Evolutionary conservation across 2,329 filamentous ascomycete species (phyloP).

Genomic region (Colletotrichum paranaense): DNA sequence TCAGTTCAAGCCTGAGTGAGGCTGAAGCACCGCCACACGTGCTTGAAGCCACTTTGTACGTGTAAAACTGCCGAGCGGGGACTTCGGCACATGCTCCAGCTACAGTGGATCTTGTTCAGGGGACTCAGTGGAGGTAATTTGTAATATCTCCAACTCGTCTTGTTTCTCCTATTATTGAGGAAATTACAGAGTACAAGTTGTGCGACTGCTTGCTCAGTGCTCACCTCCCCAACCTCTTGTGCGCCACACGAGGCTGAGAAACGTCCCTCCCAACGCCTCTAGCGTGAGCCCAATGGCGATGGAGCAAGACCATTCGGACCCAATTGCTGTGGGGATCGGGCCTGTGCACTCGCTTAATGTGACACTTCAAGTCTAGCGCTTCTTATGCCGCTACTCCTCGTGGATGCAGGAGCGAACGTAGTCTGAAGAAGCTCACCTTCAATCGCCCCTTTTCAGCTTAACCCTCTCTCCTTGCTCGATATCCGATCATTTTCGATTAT

Average conservation of each 20-base stretch:
- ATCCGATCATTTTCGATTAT: constrained; percentile 31
- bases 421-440: constrained; percentile 37
- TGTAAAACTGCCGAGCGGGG: neutral
- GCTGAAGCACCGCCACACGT: constrained; percentile 32
- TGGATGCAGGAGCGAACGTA: constrained; percentile 36
- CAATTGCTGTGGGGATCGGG: constrained; percentile 31
- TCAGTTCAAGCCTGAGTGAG: constrained; percentile 7
- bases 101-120: neutral
- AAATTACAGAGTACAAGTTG: neutral
- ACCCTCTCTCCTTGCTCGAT: constrained; percentile 34
- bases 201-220: neutral
- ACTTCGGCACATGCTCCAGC: neutral
- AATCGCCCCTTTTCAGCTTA: constrained; percentile 36
- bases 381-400: constrained; percentile 35
- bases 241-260: constrained; percentile 33
- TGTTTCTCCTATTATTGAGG: neutral
- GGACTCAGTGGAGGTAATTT: neutral
- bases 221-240: constrained; percentile 11
- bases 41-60: neutral
- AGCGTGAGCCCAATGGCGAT: constrained; percentile 30
- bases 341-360: constrained; percentile 33
- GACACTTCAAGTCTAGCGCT: constrained; percentile 34
- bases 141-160: neutral
- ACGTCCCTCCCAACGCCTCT: constrained; percentile 15
- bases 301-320: constrained; percentile 14